These are phyloP conservation scores for Candida wancherniae DNA, from an alignment of 805 yeast genomes.

Conservation along the genomic window DNA sequence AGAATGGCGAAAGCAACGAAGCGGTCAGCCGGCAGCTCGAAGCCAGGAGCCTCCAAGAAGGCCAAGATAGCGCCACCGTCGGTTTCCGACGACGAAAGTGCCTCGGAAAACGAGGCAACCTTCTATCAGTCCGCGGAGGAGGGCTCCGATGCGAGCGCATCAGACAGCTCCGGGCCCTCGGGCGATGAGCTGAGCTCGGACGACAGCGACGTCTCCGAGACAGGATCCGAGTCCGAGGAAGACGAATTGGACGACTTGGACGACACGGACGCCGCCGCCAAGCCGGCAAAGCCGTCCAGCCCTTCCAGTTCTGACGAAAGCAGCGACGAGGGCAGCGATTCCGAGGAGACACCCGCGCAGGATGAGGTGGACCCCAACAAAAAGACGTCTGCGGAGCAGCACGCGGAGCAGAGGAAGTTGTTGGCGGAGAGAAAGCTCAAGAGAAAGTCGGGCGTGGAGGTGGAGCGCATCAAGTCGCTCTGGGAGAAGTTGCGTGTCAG, in stretches of 20 bases:
- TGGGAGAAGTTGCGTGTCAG: constrained; percentile 93
- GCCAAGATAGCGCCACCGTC: constrained; percentile 18
- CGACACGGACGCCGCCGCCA: constrained; percentile 19
- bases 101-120: constrained; percentile 21
- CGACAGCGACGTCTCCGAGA: constrained; percentile 5
- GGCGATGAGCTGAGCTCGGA: constrained; percentile 19
- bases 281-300: constrained; percentile 9
- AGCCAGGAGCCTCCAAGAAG: constrained; percentile 19
- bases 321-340: constrained; percentile 26
- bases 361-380: constrained; percentile 37
- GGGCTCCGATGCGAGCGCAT: constrained; percentile 11
- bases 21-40: constrained; percentile 21
- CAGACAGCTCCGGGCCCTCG: too few species aligned
- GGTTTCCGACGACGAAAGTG: constrained; percentile 21
- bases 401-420: constrained; percentile 75
- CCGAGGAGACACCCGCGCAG: constrained; percentile 16
- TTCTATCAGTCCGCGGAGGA: constrained; percentile 19
- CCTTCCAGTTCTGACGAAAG: too few species aligned
- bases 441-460: constrained; percentile 82
- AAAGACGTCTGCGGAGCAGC: constrained; percentile 59
- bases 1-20: constrained; percentile 27
- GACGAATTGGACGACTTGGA: constrained; percentile 16
- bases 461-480: constrained; percentile 74
- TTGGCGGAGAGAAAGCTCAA: constrained; percentile 79
- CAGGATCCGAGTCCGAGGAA: constrained; percentile 13